phyloP scores from a whole-genome alignment of 768 basidiomycete genomes.

The Phanerodontia chrysosporium region DNA sequence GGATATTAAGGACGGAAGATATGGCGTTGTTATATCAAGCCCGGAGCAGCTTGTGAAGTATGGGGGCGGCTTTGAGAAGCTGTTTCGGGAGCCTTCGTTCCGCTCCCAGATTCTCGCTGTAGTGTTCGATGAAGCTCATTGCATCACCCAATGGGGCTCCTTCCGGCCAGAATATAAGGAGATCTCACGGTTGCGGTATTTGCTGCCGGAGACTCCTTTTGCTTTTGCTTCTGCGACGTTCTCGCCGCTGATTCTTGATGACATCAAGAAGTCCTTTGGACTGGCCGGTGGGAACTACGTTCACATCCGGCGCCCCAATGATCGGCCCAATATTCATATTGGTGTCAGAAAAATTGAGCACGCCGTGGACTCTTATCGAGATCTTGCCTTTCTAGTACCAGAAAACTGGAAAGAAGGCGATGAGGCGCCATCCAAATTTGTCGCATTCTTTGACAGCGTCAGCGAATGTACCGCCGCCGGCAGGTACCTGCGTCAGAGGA shows the following conservation, averaged over 20 bases:
- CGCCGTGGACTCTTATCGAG: constrained; percentile 8
- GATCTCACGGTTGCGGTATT: not conserved
- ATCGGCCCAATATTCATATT: constrained; percentile 30
- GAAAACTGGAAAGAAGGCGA: no score
- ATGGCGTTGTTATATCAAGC: not conserved
- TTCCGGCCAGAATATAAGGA: not conserved
- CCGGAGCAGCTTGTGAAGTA: not conserved
- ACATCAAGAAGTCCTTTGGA: not conserved
- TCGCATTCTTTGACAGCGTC: constrained; percentile 8
- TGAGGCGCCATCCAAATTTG: no score
- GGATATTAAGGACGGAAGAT: not conserved
- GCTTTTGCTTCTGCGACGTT: constrained; percentile 3
- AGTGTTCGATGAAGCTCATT: not conserved
- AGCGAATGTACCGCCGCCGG: not conserved
- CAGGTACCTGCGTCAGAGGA: not conserved
- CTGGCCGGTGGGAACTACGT: not conserved
- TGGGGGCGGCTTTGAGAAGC: not conserved
- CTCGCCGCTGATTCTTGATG: not conserved
- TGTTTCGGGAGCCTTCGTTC: not conserved
- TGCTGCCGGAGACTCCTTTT: not conserved
- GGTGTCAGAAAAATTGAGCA: constrained; percentile 22
- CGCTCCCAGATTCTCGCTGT: not conserved
- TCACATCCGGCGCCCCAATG: constrained; percentile 19
- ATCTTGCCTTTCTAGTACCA: constrained; percentile 11
- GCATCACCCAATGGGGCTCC: not conserved